These are phyloP conservation scores for Fomitopsis palustris DNA, from an alignment of 1,284 basidiomycete species.

Conservation along the genomic window DNA sequence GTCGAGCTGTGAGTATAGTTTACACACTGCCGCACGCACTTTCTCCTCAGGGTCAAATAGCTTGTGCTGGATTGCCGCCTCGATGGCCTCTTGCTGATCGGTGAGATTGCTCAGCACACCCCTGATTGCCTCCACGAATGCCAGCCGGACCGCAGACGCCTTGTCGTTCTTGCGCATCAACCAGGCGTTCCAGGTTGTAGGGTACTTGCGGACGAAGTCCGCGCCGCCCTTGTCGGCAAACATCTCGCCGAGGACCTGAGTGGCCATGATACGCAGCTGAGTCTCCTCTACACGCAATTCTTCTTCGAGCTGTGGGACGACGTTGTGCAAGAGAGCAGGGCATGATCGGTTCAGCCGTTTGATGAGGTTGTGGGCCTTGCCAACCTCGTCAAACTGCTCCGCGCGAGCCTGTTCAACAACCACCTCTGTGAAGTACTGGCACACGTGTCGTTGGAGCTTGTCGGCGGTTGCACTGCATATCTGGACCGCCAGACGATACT, in stretches of 20 bases:
- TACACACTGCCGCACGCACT: slow-evolving; percentile 83
- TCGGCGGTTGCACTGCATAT: slow-evolving; percentile 85
- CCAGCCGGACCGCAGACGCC: slow-evolving; percentile 64
- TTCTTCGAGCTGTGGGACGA: slow-evolving; percentile 92
- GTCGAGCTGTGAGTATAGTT: slow-evolving; percentile 79
- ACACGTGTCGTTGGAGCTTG: slow-evolving; percentile 87
- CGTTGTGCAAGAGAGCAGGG: slow-evolving; percentile 81
- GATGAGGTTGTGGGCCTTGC: slow-evolving; percentile 81
- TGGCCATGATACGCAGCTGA: slow-evolving; percentile 74
- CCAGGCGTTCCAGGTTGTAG: slow-evolving; percentile 87
- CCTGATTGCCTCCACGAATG: slow-evolving; percentile 74
- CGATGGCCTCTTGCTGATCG: slow-evolving; percentile 67
- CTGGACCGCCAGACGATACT: slow-evolving; percentile 82
- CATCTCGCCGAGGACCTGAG: slow-evolving; percentile 87
- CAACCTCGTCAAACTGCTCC: slow-evolving; percentile 64
- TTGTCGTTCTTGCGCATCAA: slow-evolving; percentile 80
- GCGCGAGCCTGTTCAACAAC: slow-evolving; percentile 62
- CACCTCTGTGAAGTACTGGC: slow-evolving; percentile 88
- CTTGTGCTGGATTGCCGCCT: slow-evolving; percentile 69
- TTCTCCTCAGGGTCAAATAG: slow-evolving; percentile 89
- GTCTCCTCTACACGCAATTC: slow-evolving; percentile 81
- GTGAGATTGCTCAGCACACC: slow-evolving; percentile 64
- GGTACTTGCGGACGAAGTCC: slow-evolving; percentile 80
- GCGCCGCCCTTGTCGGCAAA: slow-evolving; percentile 73
- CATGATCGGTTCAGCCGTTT: slow-evolving; percentile 80